A percentile compares a stretch with the other conserved stretches of the same genome.
These are phyloP conservation scores for Orychophragmus violaceus DNA, from an alignment of 345 rosid genomes.

Conservation along the genomic window DNA sequence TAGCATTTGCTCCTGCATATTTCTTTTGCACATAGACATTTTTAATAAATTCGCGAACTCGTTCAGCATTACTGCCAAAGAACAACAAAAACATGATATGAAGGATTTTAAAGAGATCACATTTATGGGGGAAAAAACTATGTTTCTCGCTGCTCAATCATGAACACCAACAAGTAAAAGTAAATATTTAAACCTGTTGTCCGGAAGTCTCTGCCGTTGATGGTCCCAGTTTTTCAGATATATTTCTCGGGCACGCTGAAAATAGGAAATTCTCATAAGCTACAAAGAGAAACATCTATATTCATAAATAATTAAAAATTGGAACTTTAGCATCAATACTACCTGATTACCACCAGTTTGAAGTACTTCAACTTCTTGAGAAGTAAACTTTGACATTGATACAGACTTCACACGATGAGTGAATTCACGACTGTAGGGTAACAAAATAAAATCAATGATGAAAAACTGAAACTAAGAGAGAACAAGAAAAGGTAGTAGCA, in stretches of 20 bases:
- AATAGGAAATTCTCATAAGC: conserved; percentile 19
- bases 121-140: too few species aligned
- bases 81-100: conserved; percentile 9
- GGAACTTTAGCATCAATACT: not conserved
- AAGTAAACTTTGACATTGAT: conserved; percentile 92
- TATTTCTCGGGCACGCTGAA: conserved; percentile 88
- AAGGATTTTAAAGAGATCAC: not conserved
- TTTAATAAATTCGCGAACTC: conserved; percentile 84
- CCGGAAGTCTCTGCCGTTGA: conserved; percentile 82
- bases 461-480: not conserved
- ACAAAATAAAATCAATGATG: conserved; percentile 8
- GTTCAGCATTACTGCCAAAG: conserved; percentile 58
- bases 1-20: conserved; percentile 60
- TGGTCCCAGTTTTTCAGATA: conserved; percentile 83
- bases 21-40: conserved; percentile 68
- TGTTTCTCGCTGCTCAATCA: not conserved
- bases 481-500: not conserved
- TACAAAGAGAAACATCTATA: conserved; percentile 4
- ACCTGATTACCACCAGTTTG: conserved; percentile 99
- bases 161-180: conserved; percentile 9
- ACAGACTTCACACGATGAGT: conserved; percentile 98
- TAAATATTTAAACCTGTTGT: conserved; percentile 52
- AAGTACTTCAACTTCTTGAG: conserved; percentile 94
- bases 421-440: conserved; percentile 78
- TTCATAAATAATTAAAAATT: not conserved